phyloP scores from a whole-genome alignment of 106 monocot species.

The Dioscorea zingiberensis region DNA sequence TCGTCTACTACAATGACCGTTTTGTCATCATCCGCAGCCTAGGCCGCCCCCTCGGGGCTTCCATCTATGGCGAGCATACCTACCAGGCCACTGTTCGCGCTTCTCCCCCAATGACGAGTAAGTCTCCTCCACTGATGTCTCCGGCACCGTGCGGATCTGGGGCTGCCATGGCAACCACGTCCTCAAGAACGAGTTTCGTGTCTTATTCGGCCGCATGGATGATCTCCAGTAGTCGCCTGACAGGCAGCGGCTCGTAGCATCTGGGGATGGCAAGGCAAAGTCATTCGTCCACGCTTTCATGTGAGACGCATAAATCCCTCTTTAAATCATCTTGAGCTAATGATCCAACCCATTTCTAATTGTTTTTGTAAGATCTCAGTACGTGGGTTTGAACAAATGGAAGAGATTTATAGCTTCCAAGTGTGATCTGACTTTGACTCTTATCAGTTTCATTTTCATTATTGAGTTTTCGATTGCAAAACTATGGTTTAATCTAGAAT shows the following conservation, averaged over 20 bases:
- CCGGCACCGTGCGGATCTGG: slow-evolving; percentile 89
- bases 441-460: too few relatives aligned
- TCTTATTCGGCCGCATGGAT: slow-evolving; percentile 78
- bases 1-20: slow-evolving; percentile 80
- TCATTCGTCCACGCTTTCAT: slow-evolving; percentile 93
- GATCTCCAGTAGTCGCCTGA: slow-evolving; percentile 97
- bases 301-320: too few relatives aligned
- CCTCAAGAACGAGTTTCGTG: slow-evolving; percentile 94
- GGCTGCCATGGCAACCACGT: slow-evolving; percentile 80
- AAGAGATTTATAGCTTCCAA: too few relatives aligned
- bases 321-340: too few relatives aligned
- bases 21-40: slow-evolving; percentile 76
- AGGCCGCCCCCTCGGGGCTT: slow-evolving; percentile 43
- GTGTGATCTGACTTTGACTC: too few relatives aligned
- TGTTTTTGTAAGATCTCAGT: too few relatives aligned
- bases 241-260: slow-evolving; percentile 72
- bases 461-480: too few relatives aligned
- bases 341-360: too few relatives aligned
- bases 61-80: slow-evolving; percentile 79
- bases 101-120: slow-evolving; percentile 99
- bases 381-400: too few relatives aligned
- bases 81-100: slow-evolving; percentile 71
- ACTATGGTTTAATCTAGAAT: too few relatives aligned
- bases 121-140: slow-evolving; percentile 89
- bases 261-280: slow-evolving; percentile 91